These are phyloP conservation scores for Leccinum olivaceopallidum DNA, from an alignment of 768 basidiomycete genomes.

Conservation along the genomic window DNA sequence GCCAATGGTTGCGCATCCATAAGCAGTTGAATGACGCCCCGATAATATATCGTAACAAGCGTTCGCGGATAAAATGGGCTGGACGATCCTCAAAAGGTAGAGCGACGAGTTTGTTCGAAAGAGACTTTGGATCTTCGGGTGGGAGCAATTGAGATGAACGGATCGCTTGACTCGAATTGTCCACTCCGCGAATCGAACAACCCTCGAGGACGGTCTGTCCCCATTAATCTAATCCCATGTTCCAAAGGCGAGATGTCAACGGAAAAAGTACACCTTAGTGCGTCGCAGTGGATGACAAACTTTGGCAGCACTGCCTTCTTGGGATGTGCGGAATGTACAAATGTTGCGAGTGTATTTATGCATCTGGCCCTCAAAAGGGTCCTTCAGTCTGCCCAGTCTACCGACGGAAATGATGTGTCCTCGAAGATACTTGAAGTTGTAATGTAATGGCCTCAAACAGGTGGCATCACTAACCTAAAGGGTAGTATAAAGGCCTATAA, in stretches of 20 bases:
- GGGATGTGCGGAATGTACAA: neutral
- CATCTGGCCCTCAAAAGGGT: conserved; percentile 1
- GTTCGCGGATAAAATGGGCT: neutral
- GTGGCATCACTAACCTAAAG: conserved; percentile 20
- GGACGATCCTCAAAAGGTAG: neutral
- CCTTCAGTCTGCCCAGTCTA: conserved; percentile 7
- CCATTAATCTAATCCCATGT: conserved; percentile 13
- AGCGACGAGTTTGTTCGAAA: neutral
- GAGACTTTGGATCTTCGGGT: conserved; percentile 6
- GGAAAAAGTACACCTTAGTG: conserved; percentile 4
- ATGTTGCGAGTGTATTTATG: neutral
- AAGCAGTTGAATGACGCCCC: neutral
- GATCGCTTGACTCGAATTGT: conserved; percentile 14
- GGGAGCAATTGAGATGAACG: conserved; percentile 9
- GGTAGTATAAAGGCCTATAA: conserved; percentile 19
- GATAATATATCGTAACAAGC: neutral
- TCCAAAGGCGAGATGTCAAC: conserved; percentile 3
- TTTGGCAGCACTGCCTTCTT: neutral
- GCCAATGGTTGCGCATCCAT: neutral
- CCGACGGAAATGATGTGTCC: conserved; percentile 15
- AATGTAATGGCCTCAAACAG: conserved; percentile 21
- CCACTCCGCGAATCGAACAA: conserved; percentile 23
- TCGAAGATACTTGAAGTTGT: conserved; percentile 20
- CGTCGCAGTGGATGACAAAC: neutral
- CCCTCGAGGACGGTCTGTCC: conserved; percentile 1